Evolutionary conservation across 441 rosid species (phyloP), one percentile per base, ranked within the genome.

Genomic region (Iberis amara): DNA sequence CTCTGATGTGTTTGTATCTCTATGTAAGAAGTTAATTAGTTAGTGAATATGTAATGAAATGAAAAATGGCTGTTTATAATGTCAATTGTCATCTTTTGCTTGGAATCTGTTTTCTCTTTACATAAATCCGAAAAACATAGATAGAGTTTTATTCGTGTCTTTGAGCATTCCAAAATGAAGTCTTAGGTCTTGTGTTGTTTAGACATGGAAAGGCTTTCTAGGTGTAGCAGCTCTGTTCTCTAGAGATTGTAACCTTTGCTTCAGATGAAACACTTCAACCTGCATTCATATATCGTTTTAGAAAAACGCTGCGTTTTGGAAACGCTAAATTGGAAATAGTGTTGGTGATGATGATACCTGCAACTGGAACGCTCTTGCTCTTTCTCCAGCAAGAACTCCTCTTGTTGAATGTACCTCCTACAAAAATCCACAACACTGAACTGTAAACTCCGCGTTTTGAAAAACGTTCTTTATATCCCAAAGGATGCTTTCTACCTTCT

Each of bases 211-310:
- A 15, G 89, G 94, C 63, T 92, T 89, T 73, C 96, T 74, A 0
- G 90, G 87, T 1, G 95, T 84, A 11, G 79, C 79, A 14, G 80
- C 86, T 57, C 92, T 79, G 70, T 77, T 82, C 71, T 89, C 99
- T 80, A 82, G 45, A 3, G 97, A 82, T 42, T 89, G 99, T 71
- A 92, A 63, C 55, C 99, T 78, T 52, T 92, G 97, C 66, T 92
- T 89, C 46, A 89, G 92, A 71, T 89, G 99, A 69, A 92, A 92
- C 72, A 86, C 99, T 77, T 86, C 97, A 36, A 92, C 94, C 94
- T 91, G 70, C 65, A 61, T 27, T 5, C 42, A 28, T 9, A 31
- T 26, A 36, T 9, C 8, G 33, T 14, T 36, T 31, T 8, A 37
- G 51, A 26, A 18, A 18, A 32, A 24, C 32, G 27, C n/a, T 11